Percentiles rank a stretch among this genome's conserved stretches.
Evolutionary conservation across 805 yeast genomes (phyloP).

Genomic region (Sugiyamaella chiloensis): DNA sequence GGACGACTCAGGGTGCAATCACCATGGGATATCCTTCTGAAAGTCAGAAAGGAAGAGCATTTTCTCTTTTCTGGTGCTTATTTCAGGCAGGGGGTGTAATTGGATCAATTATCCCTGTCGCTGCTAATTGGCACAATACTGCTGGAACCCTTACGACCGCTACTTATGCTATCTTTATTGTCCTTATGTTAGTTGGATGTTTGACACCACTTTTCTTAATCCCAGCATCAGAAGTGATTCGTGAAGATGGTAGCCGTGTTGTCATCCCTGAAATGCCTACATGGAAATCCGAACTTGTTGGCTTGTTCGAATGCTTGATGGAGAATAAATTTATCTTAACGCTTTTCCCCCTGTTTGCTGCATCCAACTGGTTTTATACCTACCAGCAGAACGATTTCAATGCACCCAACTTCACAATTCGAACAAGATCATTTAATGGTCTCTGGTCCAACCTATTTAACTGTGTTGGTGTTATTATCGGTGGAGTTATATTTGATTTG

Average conservation of each 20-base stretch:
- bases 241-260: conserved; percentile 45
- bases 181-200: conserved; percentile 48
- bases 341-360: conserved; percentile 53
- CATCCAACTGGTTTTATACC: conserved; percentile 57
- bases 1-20: conserved; percentile 56
- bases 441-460: conserved; percentile 57
- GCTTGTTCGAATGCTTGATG: conserved; percentile 37
- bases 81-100: conserved; percentile 57
- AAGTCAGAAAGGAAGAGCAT: conserved; percentile 45
- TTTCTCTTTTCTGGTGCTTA: conserved; percentile 53
- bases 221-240: conserved; percentile 37
- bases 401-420: conserved; percentile 50
- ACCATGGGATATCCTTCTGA: conserved; percentile 55
- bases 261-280: conserved; percentile 34
- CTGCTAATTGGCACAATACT: conserved; percentile 40
- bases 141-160: conserved; percentile 36
- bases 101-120: conserved; percentile 52
- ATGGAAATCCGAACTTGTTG: conserved; percentile 37
- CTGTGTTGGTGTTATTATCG: conserved; percentile 50
- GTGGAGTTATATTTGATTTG: conserved; percentile 49
- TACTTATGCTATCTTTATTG: conserved; percentile 50
- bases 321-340: conserved; percentile 41
- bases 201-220: conserved; percentile 32
- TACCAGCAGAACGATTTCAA: conserved; percentile 52
- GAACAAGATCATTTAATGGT: conserved; percentile 61